Conservation (phyloP, 1,284 basidiomycete genomes). For the Thelephora terrestris region DNA sequence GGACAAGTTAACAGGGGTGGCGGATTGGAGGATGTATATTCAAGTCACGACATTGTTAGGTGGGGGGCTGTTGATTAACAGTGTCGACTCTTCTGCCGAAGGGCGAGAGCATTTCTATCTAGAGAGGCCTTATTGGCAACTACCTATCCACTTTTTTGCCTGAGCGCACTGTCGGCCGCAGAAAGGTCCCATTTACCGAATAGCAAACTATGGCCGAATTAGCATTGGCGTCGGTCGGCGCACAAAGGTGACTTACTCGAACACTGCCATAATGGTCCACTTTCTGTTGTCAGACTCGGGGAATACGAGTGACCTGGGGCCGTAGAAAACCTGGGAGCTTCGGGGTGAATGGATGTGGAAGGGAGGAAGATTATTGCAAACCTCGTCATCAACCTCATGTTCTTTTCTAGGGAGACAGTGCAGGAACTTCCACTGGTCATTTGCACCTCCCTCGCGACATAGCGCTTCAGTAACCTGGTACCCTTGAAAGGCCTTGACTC, state of each 20-base stretch:
- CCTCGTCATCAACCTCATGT: constrained; percentile 93
- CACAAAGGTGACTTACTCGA: constrained; percentile 51
- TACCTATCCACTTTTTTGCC: no score
- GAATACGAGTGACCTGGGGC: constrained; percentile 66
- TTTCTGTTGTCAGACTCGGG: constrained; percentile 79
- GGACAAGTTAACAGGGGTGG: background rate
- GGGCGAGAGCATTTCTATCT: no score
- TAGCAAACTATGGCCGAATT: constrained; percentile 24
- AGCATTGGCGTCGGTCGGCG: background rate
- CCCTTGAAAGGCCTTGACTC: constrained; percentile 80
- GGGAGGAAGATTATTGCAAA: constrained; percentile 23
- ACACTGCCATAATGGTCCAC: constrained; percentile 88
- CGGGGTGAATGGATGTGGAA: background rate
- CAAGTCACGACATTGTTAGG: no score
- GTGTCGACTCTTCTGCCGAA: no score
- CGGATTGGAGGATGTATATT: no score
- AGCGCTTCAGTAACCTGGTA: constrained; percentile 92
- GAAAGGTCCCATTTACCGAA: constrained; percentile 40
- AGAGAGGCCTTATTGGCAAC: no score
- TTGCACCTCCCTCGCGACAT: constrained; percentile 72
- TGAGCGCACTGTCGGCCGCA: constrained; percentile 3
- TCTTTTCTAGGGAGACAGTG: constrained; percentile 92
- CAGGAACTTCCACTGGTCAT: constrained; percentile 89
- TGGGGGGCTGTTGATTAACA: no score
- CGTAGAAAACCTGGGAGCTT: constrained; percentile 58